Conservation (phyloP, 441 rosid species). For the Erodium texanum region DNA sequence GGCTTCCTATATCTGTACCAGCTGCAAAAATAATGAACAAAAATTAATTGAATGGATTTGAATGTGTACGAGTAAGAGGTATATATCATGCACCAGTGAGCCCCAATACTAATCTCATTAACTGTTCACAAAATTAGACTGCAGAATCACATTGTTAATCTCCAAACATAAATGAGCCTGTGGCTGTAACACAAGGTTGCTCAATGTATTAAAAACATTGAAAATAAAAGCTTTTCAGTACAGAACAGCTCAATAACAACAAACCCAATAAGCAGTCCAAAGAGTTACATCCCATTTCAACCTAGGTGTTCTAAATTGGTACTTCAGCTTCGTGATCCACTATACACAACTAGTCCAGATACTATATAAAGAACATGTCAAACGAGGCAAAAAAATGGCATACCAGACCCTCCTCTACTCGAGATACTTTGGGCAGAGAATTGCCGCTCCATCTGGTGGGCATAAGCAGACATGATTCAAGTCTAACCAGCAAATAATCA, state of each 20-base stretch:
- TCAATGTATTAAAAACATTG: too few relatives aligned
- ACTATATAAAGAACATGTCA: background rate
- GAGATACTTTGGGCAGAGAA: slow-evolving; percentile 52
- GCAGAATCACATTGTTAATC: too few relatives aligned
- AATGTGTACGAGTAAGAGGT: background rate
- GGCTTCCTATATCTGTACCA: slow-evolving; percentile 49
- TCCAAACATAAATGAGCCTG: too few relatives aligned
- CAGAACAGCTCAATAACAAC: background rate
- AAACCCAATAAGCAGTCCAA: background rate
- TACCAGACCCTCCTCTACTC: slow-evolving; percentile 69
- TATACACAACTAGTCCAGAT: background rate
- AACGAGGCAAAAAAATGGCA: slow-evolving; percentile 10
- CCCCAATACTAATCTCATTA: too few relatives aligned
- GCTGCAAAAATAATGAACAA: slow-evolving; percentile 7
- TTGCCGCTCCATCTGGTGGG: slow-evolving; percentile 69
- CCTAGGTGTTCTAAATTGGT: background rate
- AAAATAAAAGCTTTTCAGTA: background rate
- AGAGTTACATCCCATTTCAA: background rate
- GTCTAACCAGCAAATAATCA: slow-evolving; percentile 18
- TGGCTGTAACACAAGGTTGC: too few relatives aligned
- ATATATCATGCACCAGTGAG: background rate
- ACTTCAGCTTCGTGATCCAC: background rate
- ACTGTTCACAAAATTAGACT: too few relatives aligned
- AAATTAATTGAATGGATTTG: background rate
- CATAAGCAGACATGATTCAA: slow-evolving; percentile 53